Percentiles rank a stretch among this genome's conserved stretches.
These are phyloP conservation scores for Hanseniaspora nectarophila DNA, from an alignment of 805 yeast genomes.

Conservation along the genomic window DNA sequence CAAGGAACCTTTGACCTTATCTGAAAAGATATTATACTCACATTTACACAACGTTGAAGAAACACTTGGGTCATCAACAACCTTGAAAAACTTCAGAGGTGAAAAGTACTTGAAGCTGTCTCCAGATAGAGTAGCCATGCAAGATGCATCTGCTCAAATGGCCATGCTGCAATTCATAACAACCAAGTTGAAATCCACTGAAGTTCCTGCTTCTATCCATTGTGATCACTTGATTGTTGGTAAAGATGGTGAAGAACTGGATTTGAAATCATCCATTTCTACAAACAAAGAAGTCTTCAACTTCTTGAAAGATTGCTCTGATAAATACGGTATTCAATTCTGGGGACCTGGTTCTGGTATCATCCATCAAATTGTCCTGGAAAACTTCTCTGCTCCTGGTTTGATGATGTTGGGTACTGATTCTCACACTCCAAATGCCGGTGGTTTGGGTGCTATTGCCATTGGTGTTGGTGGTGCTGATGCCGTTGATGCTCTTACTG, in stretches of 20 bases:
- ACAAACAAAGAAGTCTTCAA: constrained; percentile 92
- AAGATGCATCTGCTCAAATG: constrained; percentile 99
- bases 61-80: constrained; percentile 42
- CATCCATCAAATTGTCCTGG: constrained; percentile 93
- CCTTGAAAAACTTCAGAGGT: constrained; percentile 57
- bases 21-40: constrained; percentile 88
- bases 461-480: constrained; percentile 99
- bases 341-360: constrained; percentile 99
- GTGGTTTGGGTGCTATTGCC: constrained; percentile 96
- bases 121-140: constrained; percentile 99
- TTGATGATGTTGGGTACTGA: constrained; percentile 95
- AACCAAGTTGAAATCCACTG: constrained; percentile 75
- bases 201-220: constrained; percentile 91
- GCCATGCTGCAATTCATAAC: constrained; percentile 98
- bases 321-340: constrained; percentile 90
- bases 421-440: constrained; percentile 98
- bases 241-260: constrained; percentile 78
- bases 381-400: constrained; percentile 95
- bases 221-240: constrained; percentile 98
- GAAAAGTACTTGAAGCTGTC: constrained; percentile 77
- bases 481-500: constrained; percentile 95
- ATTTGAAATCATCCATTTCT: constrained; percentile 66
- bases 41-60: constrained; percentile 86
- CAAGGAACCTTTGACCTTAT: constrained; percentile 72
- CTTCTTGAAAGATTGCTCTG: constrained; percentile 84